phyloP scores from a whole-genome alignment of 2,329 filamentous ascomycete species.

The Stemphylium beticola region DNA sequence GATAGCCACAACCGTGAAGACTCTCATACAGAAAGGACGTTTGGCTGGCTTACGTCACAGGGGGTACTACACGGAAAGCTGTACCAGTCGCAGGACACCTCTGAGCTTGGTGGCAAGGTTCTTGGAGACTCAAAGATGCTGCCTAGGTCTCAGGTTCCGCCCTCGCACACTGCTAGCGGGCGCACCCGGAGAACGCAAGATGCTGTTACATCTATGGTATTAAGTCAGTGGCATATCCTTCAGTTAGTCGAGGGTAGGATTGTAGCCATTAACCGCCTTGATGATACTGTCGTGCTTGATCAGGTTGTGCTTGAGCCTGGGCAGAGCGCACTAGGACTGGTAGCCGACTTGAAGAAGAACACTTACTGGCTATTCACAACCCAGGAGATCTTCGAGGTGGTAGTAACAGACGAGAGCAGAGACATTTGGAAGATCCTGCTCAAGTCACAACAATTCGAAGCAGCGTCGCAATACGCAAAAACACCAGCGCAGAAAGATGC shows the following conservation, averaged over 20 bases:
- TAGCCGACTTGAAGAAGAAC: constrained; percentile 90
- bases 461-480: constrained; percentile 83
- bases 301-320: constrained; percentile 82
- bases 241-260: constrained; percentile 82
- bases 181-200: constrained; percentile 72
- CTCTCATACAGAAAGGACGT: constrained; percentile 70
- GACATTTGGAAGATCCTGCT: constrained; percentile 97
- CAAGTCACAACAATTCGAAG: constrained; percentile 83
- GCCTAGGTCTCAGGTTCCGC: constrained; percentile 73
- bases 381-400: constrained; percentile 91
- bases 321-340: constrained; percentile 80
- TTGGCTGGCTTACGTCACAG: constrained; percentile 88
- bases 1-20: constrained; percentile 61
- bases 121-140: constrained; percentile 82
- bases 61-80: constrained; percentile 89
- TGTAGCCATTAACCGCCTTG: constrained; percentile 84
- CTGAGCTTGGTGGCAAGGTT: constrained; percentile 73
- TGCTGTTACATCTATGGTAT: constrained; percentile 75
- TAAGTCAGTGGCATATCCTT: constrained; percentile 94
- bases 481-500: constrained; percentile 83
- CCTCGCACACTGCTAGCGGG: constrained; percentile 68
- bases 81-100: constrained; percentile 63
- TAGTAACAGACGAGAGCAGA: constrained; percentile 85
- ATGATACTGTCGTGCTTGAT: constrained; percentile 84
- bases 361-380: constrained; percentile 97